Evolutionary conservation across 129 eudicot species (phyloP).

Genomic region (Scalesia atractyloides): DNA sequence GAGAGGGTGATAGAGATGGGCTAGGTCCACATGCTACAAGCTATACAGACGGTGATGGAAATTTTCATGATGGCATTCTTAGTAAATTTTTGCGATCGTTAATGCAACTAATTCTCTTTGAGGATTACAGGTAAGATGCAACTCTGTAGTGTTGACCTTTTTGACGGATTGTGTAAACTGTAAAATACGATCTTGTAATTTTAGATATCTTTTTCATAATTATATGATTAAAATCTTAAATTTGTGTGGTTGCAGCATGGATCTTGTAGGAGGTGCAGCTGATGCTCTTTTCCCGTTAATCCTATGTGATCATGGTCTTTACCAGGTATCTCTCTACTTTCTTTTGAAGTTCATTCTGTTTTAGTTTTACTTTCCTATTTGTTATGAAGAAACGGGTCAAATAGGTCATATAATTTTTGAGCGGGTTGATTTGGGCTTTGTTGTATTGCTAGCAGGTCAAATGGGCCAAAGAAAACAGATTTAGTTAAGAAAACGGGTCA

Average conservation of each 20-base stretch:
- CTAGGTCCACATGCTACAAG: conserved; percentile 75
- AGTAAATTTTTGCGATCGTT: conserved; percentile 69
- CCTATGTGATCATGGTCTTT: conserved; percentile 84
- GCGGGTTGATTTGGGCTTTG: no score
- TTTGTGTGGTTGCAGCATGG: conserved; percentile 57
- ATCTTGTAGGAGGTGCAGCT: conserved; percentile 91
- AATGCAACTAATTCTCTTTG: conserved; percentile 81
- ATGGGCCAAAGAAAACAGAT: no score
- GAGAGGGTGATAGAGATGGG: conserved; percentile 63
- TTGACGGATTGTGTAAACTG: neutral
- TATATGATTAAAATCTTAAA: neutral
- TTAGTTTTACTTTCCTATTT: no score
- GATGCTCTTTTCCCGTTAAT: conserved; percentile 95
- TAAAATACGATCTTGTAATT: neutral
- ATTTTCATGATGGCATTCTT: conserved; percentile 73
- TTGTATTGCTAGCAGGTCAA: no score
- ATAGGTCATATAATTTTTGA: no score
- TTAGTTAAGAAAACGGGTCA: conserved; percentile 6
- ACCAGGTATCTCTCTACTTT: conserved; percentile 57
- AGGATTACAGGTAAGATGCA: conserved; percentile 74
- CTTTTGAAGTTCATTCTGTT: no score
- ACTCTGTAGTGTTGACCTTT: conserved; percentile 6
- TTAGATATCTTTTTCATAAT: neutral
- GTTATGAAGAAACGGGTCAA: no score
- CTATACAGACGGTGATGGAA: conserved; percentile 56